These are phyloP conservation scores for Clonostachys rhizophaga DNA, from an alignment of 2,329 filamentous ascomycete species.

Conservation along the genomic window DNA sequence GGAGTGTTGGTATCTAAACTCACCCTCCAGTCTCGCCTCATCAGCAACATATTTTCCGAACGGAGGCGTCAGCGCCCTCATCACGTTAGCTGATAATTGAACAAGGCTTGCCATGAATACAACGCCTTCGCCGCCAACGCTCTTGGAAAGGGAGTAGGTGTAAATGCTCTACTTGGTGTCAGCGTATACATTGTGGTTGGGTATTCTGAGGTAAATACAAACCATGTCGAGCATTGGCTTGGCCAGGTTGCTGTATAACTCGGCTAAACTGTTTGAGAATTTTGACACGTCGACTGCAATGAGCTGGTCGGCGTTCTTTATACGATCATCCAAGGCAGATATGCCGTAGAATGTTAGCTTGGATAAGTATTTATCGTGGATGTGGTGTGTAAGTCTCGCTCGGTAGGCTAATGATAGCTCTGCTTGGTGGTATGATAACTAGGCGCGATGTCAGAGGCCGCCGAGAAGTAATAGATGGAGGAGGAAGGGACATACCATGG, in stretches of 20 bases:
- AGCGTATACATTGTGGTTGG: conserved; percentile 6
- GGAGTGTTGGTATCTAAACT: conserved; percentile 94
- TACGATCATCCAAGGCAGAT: conserved; percentile 89
- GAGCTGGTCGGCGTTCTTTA: conserved; percentile 97
- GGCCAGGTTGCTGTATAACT: conserved; percentile 92
- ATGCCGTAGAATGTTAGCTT: conserved; percentile 98
- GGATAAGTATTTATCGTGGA: conserved; percentile 94
- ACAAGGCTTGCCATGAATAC: conserved; percentile 94
- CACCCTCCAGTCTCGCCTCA: conserved; percentile 88
- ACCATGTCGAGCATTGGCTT: conserved; percentile 94
- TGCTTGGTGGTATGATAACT: conserved; percentile 96
- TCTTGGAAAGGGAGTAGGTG: conserved; percentile 88
- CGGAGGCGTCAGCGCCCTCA: conserved; percentile 90
- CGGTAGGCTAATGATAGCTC: conserved; percentile 91
- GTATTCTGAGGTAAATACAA: conserved; percentile 8
- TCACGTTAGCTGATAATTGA: conserved; percentile 85
- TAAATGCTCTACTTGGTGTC: conserved; percentile 65
- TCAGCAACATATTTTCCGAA: conserved; percentile 98
- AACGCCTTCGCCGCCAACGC: conserved; percentile 92
- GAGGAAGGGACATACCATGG: conserved; percentile 67
- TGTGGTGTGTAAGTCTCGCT: conserved; percentile 86
- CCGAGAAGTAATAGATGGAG: no score
- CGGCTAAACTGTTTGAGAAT: conserved; percentile 91
- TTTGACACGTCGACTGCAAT: conserved; percentile 96
- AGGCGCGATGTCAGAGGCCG: not conserved